phyloP scores from a whole-genome alignment of 805 yeast genomes.

The Saccharomycopsis javanensis region DNA sequence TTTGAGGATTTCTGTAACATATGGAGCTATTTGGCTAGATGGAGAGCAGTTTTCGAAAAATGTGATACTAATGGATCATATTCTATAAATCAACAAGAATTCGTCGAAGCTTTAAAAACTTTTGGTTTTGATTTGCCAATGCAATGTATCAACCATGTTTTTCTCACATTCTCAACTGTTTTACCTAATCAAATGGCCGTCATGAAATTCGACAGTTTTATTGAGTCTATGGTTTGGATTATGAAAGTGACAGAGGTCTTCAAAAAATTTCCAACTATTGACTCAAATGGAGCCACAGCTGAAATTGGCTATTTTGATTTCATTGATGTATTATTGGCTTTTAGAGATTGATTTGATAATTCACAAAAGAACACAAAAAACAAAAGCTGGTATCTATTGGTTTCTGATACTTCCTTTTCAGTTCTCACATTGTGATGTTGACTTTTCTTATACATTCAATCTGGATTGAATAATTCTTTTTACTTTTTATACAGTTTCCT shows the following conservation, averaged over 20 bases:
- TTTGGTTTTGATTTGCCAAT: slow-evolving; percentile 18
- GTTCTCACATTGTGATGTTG: background rate
- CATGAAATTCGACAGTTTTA: slow-evolving; percentile 20
- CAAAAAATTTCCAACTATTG: slow-evolving; percentile 17
- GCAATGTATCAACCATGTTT: slow-evolving; percentile 16
- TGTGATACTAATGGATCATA: slow-evolving; percentile 15
- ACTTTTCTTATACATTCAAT: background rate
- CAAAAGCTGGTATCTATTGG: too few species aligned
- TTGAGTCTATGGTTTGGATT: slow-evolving; percentile 19
- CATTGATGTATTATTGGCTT: slow-evolving; percentile 19
- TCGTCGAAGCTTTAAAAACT: slow-evolving; percentile 15
- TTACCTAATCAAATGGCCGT: slow-evolving; percentile 6
- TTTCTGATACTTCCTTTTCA: background rate
- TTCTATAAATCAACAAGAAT: slow-evolving; percentile 16
- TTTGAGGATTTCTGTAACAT: slow-evolving; percentile 17
- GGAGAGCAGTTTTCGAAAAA: slow-evolving; percentile 20
- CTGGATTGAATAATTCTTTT: background rate
- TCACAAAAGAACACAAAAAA: too few species aligned
- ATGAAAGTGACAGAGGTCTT: slow-evolving; percentile 19
- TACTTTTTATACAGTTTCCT: background rate
- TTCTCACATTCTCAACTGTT: slow-evolving; percentile 14
- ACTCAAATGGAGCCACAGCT: slow-evolving; percentile 17
- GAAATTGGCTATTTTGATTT: slow-evolving; percentile 19
- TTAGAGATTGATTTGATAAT: slow-evolving; percentile 17
- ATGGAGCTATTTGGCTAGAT: slow-evolving; percentile 19